Percentiles rank a stretch among this genome's conserved stretches.
phyloP scores from a whole-genome alignment of 78 protist species.

The slime mould (Dictyostelium discoideum) region dicty_2.7 NC_007088.5:3864501-3865000 shows the following conservation, averaged over 20 bases:
- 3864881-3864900: neutral
- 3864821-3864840: constrained; percentile 69
- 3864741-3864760: constrained; percentile 27
- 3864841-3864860: constrained; percentile 48
- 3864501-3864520: neutral
- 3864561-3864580: neutral
- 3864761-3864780: constrained; percentile 40
- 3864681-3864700: constrained; percentile 69
- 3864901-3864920: neutral
- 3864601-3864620: neutral
- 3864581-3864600: neutral
- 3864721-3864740: constrained; percentile 43
- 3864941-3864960: constrained; percentile 82
- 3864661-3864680: constrained; percentile 31
- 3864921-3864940: constrained; percentile 46
- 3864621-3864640: constrained; percentile 47
- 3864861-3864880: neutral
- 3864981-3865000: constrained; percentile 84
- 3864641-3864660: constrained; percentile 53
- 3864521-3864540: neutral
- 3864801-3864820: constrained; percentile 71
- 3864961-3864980: constrained; percentile 81
- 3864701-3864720: constrained; percentile 51
- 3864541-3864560: neutral
- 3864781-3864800: constrained; percentile 27